Evolutionary conservation across 345 rosid genomes (phyloP), one percentile per base, ranked within the genome.

Genomic region (Firmiana major): DNA sequence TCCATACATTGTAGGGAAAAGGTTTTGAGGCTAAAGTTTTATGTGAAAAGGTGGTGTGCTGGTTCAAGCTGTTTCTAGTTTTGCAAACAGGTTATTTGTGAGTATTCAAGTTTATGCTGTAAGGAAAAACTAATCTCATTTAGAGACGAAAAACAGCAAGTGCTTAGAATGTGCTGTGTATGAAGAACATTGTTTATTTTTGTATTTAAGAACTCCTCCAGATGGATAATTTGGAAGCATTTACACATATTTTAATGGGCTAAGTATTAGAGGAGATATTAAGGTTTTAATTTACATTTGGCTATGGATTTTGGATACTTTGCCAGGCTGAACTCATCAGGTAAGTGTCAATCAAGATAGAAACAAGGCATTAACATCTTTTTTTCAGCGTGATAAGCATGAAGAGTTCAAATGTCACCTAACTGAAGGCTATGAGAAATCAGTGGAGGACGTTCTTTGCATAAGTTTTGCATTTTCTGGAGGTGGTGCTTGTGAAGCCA

Each of bases 151-250:
- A 31, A 78, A 68, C 45, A 66, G 69, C 82, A 77, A 84, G 78
- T 83, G 79, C 78, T 71, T 83, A 75, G 87, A 67, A 63, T 71
- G 75, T 80, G 78, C 62, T 81, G 80, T 86, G 84, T 88, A 82
- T 78, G 82, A 84, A 24, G 40, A 40, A 55, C 15, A n/a, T 57
- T 73, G 67, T 83, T 84, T 74, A 64, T 76, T 77, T 22, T 71
- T 63, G 58, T 53, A 63, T 62, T 64, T 78, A 70, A 75, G 79
- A 79, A 73, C 78, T 66, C 67, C 55, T 22, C 36, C 36, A 53
- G 77, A 31, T 31, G 34, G 82, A 78, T 64, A 81, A 53, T 62
- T 66, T 70, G 80, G 84, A 84, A 81, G 70, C 71, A 60, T 80
- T 67, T 78, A 46, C 78, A 34, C 65, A 71, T 75, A 26, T 73